Evolutionary conservation across 345 rosid species (phyloP).

Genomic region (Sonneratia caseolaris): DNA sequence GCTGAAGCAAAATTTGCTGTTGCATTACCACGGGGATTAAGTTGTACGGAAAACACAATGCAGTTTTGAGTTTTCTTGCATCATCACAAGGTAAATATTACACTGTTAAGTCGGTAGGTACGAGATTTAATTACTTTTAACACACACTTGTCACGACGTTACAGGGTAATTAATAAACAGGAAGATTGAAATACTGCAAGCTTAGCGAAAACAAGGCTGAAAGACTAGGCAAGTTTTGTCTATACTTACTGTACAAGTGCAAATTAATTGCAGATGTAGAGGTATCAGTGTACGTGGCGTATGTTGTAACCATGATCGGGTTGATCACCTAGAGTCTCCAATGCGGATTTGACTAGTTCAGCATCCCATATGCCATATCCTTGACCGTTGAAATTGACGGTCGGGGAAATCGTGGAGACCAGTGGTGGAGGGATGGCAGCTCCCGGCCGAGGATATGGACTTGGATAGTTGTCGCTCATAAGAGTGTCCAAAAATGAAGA

Average conservation of each 20-base stretch:
- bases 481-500: slow-evolving; percentile 61
- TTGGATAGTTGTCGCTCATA: slow-evolving; percentile 29
- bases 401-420: neutral
- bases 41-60: too few species aligned
- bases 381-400: slow-evolving; percentile 1
- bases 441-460: slow-evolving; percentile 3
- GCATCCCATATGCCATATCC: slow-evolving; percentile 5
- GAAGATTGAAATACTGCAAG: too few species aligned
- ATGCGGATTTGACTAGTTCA: neutral
- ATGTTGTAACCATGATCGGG: neutral
- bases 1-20: too few species aligned
- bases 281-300: neutral
- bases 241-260: neutral
- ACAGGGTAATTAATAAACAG: too few species aligned
- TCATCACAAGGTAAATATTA: too few species aligned
- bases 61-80: too few species aligned
- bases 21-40: too few species aligned
- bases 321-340: slow-evolving; percentile 7
- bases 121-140: too few species aligned
- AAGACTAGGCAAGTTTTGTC: neutral
- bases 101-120: too few species aligned
- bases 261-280: neutral
- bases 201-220: neutral
- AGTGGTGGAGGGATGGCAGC: neutral
- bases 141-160: too few species aligned